These are phyloP conservation scores for Holtermanniella nyarrowii DNA, from an alignment of 768 basidiomycete species.

Conservation along the genomic window DNA sequence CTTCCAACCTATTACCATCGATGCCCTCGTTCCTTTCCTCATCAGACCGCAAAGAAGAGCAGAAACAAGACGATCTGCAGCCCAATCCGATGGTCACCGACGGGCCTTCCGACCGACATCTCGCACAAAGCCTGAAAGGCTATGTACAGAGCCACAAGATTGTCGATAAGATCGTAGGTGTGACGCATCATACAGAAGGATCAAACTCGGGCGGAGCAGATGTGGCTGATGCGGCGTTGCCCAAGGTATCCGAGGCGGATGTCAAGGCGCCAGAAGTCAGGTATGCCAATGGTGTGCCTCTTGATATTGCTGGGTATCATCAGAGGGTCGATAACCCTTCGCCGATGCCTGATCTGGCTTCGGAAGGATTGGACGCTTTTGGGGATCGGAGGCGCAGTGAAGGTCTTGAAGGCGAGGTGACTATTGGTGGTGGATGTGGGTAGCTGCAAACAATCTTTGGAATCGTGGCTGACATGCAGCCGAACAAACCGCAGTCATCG, in stretches of 20 bases:
- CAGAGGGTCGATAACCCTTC: background rate
- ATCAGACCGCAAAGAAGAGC: background rate
- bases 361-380: background rate
- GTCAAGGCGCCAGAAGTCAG: conserved; percentile 51
- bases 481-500: conserved; percentile 16
- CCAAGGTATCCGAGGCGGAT: conserved; percentile 43
- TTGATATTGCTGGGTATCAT: conserved; percentile 71
- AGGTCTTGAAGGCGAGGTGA: background rate
- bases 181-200: too few relatives aligned
- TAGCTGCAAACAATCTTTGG: conserved; percentile 14
- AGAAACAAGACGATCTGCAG: conserved; percentile 3
- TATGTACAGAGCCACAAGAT: conserved; percentile 7
- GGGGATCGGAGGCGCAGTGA: background rate
- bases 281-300: conserved; percentile 61
- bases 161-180: background rate
- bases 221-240: conserved; percentile 50
- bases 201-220: conserved; percentile 33
- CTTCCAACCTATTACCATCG: conserved; percentile 24
- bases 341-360: background rate
- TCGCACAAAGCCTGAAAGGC: conserved; percentile 9
- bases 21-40: conserved; percentile 10
- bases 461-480: conserved; percentile 14
- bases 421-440: background rate
- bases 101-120: conserved; percentile 1
- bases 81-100: background rate